Percentiles rank a stretch among this genome's conserved stretches.
phyloP scores from a whole-genome alignment of 345 rosid species.

The Geranium brycei region DNA sequence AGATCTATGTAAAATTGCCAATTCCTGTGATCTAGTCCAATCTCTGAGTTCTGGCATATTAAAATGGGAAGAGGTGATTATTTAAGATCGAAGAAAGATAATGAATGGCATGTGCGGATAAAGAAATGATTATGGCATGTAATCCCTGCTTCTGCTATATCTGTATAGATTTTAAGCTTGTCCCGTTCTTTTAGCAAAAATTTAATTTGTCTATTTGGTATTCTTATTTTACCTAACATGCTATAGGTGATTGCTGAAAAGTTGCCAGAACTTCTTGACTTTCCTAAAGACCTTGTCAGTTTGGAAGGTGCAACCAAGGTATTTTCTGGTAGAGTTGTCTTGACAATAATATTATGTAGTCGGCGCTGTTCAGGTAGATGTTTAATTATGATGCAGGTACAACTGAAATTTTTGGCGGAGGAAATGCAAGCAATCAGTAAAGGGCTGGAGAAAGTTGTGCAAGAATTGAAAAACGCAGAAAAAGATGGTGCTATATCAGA shows the following conservation, averaged over 20 bases:
- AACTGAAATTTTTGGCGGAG: conserved; percentile 70
- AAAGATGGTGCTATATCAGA: conserved; percentile 41
- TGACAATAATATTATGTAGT: background rate
- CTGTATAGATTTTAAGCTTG: too few species aligned
- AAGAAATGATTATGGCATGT: too few species aligned
- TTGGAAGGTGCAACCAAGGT: conserved; percentile 72
- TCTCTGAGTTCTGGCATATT: too few species aligned
- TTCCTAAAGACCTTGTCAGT: conserved; percentile 51
- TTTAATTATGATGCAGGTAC: conserved; percentile 31
- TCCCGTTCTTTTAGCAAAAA: background rate
- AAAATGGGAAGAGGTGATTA: too few species aligned
- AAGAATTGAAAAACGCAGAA: conserved; percentile 52
- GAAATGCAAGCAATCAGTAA: conserved; percentile 85
- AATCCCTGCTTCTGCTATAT: too few species aligned
- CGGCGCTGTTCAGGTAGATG: background rate
- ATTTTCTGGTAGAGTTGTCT: background rate
- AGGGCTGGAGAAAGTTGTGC: conserved; percentile 68
- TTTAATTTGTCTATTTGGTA: too few species aligned
- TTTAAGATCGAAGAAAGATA: too few species aligned
- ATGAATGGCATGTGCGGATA: background rate
- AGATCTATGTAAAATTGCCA: too few species aligned
- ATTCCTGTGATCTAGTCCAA: too few species aligned
- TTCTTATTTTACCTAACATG: conserved; percentile 5
- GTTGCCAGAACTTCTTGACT: conserved; percentile 60
- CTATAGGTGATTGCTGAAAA: conserved; percentile 59